phyloP scores from a whole-genome alignment of 441 rosid species.

The Flueggea neowawraea region DNA sequence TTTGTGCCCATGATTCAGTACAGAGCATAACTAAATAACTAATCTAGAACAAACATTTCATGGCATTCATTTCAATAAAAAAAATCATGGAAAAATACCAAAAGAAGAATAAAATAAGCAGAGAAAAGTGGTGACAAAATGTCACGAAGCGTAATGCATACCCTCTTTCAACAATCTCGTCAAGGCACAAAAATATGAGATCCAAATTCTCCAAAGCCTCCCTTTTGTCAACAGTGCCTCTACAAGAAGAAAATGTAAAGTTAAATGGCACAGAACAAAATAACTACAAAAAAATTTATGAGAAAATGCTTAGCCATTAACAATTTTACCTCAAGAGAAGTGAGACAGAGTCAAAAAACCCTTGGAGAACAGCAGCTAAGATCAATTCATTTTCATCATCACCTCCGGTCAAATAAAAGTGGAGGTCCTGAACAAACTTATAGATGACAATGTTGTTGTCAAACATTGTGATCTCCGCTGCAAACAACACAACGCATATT shows the following conservation, averaged over 20 bases:
- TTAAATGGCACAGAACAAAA: conserved; percentile 6
- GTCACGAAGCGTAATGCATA: conserved; percentile 19
- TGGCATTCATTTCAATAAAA: too few species aligned
- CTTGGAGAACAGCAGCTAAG: conserved; percentile 84
- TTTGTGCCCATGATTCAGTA: too few species aligned
- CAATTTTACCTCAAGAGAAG: conserved; percentile 69
- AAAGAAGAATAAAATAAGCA: not conserved
- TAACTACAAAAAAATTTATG: not conserved
- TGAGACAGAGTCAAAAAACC: conserved; percentile 76
- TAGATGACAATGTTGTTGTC: conserved; percentile 52
- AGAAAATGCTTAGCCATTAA: not conserved
- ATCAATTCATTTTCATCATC: conserved; percentile 82
- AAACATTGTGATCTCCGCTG: conserved; percentile 64
- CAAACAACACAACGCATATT: conserved; percentile 11
- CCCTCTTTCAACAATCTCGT: conserved; percentile 97
- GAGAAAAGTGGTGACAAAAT: not conserved
- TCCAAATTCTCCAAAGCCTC: conserved; percentile 91
- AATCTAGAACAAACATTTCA: too few species aligned
- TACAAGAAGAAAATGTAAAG: conserved; percentile 20
- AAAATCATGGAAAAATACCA: not conserved
- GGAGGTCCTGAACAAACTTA: conserved; percentile 64
- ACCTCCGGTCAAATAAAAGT: conserved; percentile 69
- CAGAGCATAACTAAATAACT: too few species aligned
- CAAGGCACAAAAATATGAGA: conserved; percentile 79
- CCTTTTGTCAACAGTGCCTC: conserved; percentile 84